Evolutionary conservation across 2,329 filamentous ascomycete species (phyloP), one percentile per base, ranked within the genome.

Genomic region (Colletotrichum neosansevieriae): DNA sequence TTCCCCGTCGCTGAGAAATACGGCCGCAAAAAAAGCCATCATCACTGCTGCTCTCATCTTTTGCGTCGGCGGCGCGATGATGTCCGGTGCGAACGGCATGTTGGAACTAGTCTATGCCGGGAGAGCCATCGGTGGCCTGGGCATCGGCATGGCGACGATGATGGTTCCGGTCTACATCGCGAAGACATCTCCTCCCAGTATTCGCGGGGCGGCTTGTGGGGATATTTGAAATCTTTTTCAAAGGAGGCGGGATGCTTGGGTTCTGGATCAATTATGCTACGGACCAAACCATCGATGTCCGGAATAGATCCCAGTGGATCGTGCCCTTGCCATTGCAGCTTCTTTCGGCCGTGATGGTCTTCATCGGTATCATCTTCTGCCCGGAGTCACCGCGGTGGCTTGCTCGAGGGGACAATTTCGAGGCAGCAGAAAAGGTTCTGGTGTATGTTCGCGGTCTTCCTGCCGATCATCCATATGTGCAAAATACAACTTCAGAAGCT

Each of bases 101-200:
- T 77, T 88, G 17, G 78, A 80, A 80, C 87, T 88, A 81, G 84
- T 89, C 50, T 81, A 89, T 2, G 81, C 84, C 7, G 87, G 86
- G 0, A 82, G 87, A 4, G 84, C 85, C 70, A 75, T 86, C 45
- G 82, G 81, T 15, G 85, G 85, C 1, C 82, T 83, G 74, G 85
- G 84, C 7, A 80, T 87, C 44, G 85, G 84, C 6, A 72, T 84
- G 9, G 77, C 84, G 49, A 82, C 81, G 9, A 84, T 86, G 76
- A 81, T 83, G 29, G 84, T 89, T 2, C 87, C 86, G 2, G 82
- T 89, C 42, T 89, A 89, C 74, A 85, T 88, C 50, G 84, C 86
- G 1, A 87, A 89, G 74, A 85, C 83, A 72, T 84, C 86, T 0
- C 84, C 86, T 70, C 82, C 86, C 0, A 81, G 80, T 13, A 84